Conservation (phyloP, 2,329 filamentous ascomycete genomes). For the Colletotrichum endophyticum region DNA sequence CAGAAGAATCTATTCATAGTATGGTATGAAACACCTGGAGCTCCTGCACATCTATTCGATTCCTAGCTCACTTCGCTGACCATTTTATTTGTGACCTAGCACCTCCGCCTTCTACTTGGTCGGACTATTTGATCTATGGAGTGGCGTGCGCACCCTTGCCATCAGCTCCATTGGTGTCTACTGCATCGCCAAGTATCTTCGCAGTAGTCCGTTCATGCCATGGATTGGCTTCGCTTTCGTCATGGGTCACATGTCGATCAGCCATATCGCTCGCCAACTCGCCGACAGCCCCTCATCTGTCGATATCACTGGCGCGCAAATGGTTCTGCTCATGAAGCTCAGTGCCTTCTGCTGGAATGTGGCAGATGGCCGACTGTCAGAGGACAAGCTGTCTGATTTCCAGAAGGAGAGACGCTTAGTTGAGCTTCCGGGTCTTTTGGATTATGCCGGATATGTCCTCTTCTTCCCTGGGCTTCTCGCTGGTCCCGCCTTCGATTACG, state of each 20-base stretch:
- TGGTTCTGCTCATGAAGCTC: conserved; percentile 98
- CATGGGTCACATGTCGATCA: conserved; percentile 94
- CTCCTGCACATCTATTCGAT: background rate
- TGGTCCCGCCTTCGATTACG: conserved; percentile 93
- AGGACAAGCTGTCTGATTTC: conserved; percentile 80
- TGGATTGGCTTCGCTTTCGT: conserved; percentile 94
- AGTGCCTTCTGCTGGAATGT: conserved; percentile 98
- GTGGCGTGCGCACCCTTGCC: conserved; percentile 77
- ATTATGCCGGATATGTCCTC: conserved; percentile 89
- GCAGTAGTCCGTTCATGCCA: conserved; percentile 89
- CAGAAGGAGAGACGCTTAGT: conserved; percentile 83
- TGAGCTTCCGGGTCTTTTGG: conserved; percentile 75
- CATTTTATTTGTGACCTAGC: conserved; percentile 41
- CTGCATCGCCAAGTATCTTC: conserved; percentile 79
- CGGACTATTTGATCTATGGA: conserved; percentile 92
- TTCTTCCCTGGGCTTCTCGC: conserved; percentile 93
- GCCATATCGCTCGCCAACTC: conserved; percentile 83
- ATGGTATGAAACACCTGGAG: conserved; percentile 52
- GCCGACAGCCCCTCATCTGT: conserved; percentile 68
- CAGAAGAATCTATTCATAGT: conserved; percentile 91
- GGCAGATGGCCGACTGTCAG: conserved; percentile 84
- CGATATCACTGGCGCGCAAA: conserved; percentile 95
- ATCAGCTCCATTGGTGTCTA: conserved; percentile 84
- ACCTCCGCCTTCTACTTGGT: conserved; percentile 90
- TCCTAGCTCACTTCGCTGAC: background rate